phyloP scores from a whole-genome alignment of 768 basidiomycete species.

The Vararia minispora region DNA sequence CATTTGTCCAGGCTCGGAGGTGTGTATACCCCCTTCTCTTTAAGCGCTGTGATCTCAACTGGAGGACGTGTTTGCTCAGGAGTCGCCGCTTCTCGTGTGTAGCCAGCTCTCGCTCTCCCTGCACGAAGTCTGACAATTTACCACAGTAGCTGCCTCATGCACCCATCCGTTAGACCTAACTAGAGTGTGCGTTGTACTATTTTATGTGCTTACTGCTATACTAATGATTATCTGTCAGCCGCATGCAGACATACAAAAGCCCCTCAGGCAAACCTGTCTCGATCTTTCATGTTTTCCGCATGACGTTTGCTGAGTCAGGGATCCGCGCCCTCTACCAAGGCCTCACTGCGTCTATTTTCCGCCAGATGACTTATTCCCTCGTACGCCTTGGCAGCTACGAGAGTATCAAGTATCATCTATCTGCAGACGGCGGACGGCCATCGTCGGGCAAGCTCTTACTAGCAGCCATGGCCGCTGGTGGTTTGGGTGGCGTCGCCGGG shows the following conservation, averaged over 20 bases:
- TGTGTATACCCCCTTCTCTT: constrained; percentile 9
- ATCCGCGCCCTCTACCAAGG: constrained; percentile 71
- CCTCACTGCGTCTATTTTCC: constrained; percentile 68
- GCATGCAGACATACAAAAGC: constrained; percentile 64
- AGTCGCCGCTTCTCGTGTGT: constrained; percentile 26
- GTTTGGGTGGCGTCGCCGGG: constrained; percentile 72
- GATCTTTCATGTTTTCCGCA: constrained; percentile 50
- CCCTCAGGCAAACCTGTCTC: constrained; percentile 45
- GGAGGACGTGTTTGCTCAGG: constrained; percentile 15
- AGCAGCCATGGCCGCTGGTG: constrained; percentile 65
- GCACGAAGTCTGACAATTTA: background rate
- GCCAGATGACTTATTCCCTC: constrained; percentile 89
- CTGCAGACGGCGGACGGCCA: constrained; percentile 37
- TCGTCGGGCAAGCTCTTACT: constrained; percentile 44
- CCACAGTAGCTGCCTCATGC: constrained; percentile 63
- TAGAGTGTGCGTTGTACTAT: constrained; percentile 54
- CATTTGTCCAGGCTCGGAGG: constrained; percentile 22
- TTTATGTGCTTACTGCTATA: constrained; percentile 1
- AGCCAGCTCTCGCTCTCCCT: background rate
- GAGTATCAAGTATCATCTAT: constrained; percentile 50
- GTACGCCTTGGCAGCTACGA: constrained; percentile 80
- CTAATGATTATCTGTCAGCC: constrained; percentile 28
- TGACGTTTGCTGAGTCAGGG: constrained; percentile 57
- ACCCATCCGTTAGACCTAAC: constrained; percentile 81
- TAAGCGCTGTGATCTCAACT: background rate